These are phyloP conservation scores for Metschnikowia proteae DNA, from an alignment of 805 yeast species.

Conservation along the genomic window DNA sequence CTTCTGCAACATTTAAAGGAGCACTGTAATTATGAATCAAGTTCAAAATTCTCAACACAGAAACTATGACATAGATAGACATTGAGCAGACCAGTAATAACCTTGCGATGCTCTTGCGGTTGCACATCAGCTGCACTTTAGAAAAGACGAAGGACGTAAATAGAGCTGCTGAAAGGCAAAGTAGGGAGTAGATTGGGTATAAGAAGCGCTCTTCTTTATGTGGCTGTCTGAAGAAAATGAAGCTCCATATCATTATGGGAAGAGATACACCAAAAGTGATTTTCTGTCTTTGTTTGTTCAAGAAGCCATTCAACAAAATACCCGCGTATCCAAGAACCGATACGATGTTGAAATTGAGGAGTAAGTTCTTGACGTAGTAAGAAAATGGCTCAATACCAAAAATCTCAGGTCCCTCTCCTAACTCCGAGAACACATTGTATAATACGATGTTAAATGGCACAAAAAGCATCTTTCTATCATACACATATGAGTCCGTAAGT, in stretches of 20 bases:
- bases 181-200: slow-evolving; percentile 76
- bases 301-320: slow-evolving; percentile 23
- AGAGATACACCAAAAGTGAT: slow-evolving; percentile 15
- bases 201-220: slow-evolving; percentile 92
- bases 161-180: slow-evolving; percentile 61
- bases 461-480: slow-evolving; percentile 49
- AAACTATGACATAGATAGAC: slow-evolving; percentile 31
- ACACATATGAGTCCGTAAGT: slow-evolving; percentile 57
- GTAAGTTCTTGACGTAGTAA: slow-evolving; percentile 66
- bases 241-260: slow-evolving; percentile 65
- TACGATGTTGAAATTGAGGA: slow-evolving; percentile 68
- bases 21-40: slow-evolving; percentile 67
- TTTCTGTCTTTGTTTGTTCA: slow-evolving; percentile 11
- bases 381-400: slow-evolving; percentile 81
- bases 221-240: slow-evolving; percentile 68
- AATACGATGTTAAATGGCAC: slow-evolving; percentile 81
- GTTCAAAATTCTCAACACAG: slow-evolving; percentile 52
- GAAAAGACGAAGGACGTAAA: slow-evolving; percentile 24
- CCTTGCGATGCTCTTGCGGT: slow-evolving; percentile 7
- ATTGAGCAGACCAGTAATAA: slow-evolving; percentile 18
- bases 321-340: slow-evolving; percentile 42
- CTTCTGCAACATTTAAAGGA: slow-evolving; percentile 59
- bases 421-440: slow-evolving; percentile 73
- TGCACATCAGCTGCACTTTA: not conserved
- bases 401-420: slow-evolving; percentile 79